Evolutionary conservation across 2,329 filamentous ascomycete species (phyloP), one percentile per base, ranked within the genome.

Genomic region (Talaromyces pinophilus): DNA sequence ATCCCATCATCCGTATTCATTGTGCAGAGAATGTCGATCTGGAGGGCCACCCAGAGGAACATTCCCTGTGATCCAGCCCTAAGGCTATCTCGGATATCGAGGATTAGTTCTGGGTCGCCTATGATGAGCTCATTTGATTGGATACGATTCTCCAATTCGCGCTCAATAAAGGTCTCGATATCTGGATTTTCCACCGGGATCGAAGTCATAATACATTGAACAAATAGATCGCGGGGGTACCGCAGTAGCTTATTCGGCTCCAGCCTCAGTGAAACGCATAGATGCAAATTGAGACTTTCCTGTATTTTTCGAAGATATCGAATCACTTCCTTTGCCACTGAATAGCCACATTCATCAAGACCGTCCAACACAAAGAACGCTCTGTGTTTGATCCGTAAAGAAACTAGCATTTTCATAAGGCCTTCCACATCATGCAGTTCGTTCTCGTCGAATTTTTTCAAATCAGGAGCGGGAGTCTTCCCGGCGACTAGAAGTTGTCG

Each of bases 401-500:
- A 35, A 1, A 54, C 0, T 17, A 63, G 46, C 42, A 54, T 15
- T 11, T 1, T 8, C 5, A 63, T 33, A 54, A 52, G 15, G 30
- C 15, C n/a, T 17, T 30, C 13, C 13, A 48, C 11, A 1, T 61
- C 25, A 28, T n/a, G 19, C 17, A 48, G 22, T 13, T n/a, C 19
- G 40, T 19, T 30, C 22, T 48, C 59, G 22, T 25, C 40, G 28
- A 44, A 48, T 48, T 6, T 61, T 17, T 48, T 61, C 1, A 17
- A 5, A 19, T 48, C 15, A 33, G n/a, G 8, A 8, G 28, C 25
- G 1, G 40, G 33, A 11, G 15, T 46, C n/a, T 40, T 38, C 6
- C 1, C 11, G 30, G 33, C 33, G 22, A 42, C 11, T 4, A 63
- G 33, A 35, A 83, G 69, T 70, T 83, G 81, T 33, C 78, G 74